phyloP scores from a whole-genome alignment of 495 filamentous ascomycete species.

The Cercophora sp. region DNA sequence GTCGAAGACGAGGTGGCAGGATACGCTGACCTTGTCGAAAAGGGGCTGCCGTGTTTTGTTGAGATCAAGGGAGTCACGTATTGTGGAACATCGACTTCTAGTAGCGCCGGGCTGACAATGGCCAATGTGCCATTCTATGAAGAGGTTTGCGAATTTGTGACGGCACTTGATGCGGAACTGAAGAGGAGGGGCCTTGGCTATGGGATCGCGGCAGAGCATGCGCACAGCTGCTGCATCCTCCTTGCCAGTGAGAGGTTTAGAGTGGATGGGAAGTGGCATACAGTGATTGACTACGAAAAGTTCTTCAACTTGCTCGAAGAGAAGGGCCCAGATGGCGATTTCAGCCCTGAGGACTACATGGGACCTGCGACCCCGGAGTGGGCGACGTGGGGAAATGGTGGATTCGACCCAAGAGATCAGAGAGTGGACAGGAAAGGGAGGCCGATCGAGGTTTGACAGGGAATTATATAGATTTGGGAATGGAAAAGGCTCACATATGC shows the following conservation, averaged over 20 bases:
- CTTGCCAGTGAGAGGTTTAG: conserved; percentile 74
- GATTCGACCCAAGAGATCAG: conserved; percentile 86
- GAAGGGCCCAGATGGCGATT: conserved; percentile 59
- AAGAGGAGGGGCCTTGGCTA: conserved; percentile 66
- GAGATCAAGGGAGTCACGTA: conserved; percentile 97
- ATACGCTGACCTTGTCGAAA: conserved; percentile 83
- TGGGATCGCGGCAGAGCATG: conserved; percentile 91
- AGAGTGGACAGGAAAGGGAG: conserved; percentile 76
- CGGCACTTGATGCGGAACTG: conserved; percentile 63
- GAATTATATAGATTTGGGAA: neutral
- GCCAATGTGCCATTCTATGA: conserved; percentile 93
- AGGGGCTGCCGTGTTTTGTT: conserved; percentile 81
- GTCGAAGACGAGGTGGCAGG: conserved; percentile 87
- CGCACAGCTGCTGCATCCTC: conserved; percentile 87
- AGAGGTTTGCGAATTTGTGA: conserved; percentile 78
- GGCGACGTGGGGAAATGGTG: conserved; percentile 91
- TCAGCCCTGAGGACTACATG: conserved; percentile 87
- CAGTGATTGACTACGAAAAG: conserved; percentile 79
- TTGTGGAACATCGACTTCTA: conserved; percentile 81
- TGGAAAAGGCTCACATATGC: neutral
- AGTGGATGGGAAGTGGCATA: conserved; percentile 77
- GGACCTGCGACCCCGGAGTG: conserved; percentile 78
- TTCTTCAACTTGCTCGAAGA: conserved; percentile 83
- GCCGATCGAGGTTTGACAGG: conserved; percentile 33
- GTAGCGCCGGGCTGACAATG: conserved; percentile 84